Evolutionary conservation across 179 eudicot species (phyloP).

Genomic region (Beta corolliflora): DNA sequence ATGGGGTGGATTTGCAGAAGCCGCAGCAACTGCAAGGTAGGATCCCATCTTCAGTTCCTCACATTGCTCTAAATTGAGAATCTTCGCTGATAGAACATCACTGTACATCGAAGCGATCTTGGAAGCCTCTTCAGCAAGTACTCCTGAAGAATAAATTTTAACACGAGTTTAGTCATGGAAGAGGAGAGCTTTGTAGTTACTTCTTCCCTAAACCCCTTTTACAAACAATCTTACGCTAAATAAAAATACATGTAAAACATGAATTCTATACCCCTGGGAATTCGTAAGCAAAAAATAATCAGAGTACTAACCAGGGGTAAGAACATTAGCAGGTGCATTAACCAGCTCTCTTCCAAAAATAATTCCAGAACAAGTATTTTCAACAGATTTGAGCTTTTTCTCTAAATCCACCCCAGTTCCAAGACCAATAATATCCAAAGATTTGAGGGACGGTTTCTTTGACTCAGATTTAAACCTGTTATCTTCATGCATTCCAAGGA

Average conservation of each 20-base stretch:
- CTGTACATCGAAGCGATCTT: constrained; percentile 70
- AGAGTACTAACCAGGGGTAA: constrained; percentile 78
- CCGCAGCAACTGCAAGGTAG: constrained; percentile 93
- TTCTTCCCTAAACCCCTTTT: neutral
- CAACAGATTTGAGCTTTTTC: constrained; percentile 67
- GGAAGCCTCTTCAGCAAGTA: constrained; percentile 87
- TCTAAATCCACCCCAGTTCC: constrained; percentile 80
- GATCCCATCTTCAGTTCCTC: constrained; percentile 94
- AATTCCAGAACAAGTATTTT: constrained; percentile 70
- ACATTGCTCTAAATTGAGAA: constrained; percentile 75
- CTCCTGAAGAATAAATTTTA: constrained; percentile 49
- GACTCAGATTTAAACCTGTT: constrained; percentile 84
- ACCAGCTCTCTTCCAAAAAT: constrained; percentile 90
- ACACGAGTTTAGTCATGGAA: constrained; percentile 1
- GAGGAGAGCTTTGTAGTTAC: neutral
- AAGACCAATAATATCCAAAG: constrained; percentile 87
- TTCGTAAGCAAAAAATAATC: neutral
- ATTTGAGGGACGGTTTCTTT: constrained; percentile 60
- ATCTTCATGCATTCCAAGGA: constrained; percentile 82
- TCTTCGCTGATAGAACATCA: constrained; percentile 82
- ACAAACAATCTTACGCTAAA: neutral
- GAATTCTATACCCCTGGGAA: neutral
- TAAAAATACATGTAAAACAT: neutral
- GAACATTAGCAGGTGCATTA: constrained; percentile 95
- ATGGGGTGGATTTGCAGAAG: constrained; percentile 89